Evolutionary conservation across 768 basidiomycete species (phyloP).

Genomic region (Boletus eberwhitei): DNA sequence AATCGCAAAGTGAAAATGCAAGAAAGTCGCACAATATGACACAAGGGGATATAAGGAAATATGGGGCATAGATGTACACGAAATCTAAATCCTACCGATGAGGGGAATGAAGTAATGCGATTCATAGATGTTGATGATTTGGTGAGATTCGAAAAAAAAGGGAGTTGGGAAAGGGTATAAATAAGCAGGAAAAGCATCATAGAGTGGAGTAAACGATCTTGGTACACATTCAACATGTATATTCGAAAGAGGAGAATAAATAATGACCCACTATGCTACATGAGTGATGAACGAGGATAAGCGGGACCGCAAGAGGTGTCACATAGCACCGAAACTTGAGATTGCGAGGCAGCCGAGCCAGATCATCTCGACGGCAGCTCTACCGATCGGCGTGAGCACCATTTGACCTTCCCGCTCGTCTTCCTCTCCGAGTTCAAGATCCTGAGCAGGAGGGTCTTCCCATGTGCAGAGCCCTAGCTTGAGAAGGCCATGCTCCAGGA

Average conservation of each 20-base stretch:
- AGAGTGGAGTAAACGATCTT: not conserved
- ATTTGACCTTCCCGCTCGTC: conserved; percentile 42
- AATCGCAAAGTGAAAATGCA: conserved; percentile 13
- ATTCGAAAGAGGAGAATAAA: not conserved
- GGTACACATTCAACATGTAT: not conserved
- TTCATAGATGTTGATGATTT: conserved; percentile 9
- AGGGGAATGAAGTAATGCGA: conserved; percentile 4
- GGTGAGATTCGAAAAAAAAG: not conserved
- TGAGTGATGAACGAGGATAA: not conserved
- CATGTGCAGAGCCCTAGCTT: conserved; percentile 62
- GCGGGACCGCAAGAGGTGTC: conserved; percentile 1
- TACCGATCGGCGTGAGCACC: conserved; percentile 43
- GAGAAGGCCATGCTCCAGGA: conserved; percentile 74
- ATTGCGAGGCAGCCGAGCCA: conserved; percentile 55
- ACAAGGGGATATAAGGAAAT: conserved; percentile 9
- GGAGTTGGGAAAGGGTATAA: not conserved
- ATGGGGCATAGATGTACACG: conserved; percentile 16
- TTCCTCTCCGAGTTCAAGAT: conserved; percentile 35
- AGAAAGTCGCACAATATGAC: conserved; percentile 8
- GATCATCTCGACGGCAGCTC: conserved; percentile 50
- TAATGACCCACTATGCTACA: conserved; percentile 14
- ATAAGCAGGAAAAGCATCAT: not conserved
- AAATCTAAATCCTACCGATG: conserved; percentile 25
- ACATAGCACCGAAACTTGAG: conserved; percentile 37
- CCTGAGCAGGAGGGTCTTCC: conserved; percentile 20